A percentile compares a stretch with the other conserved stretches of the same genome.
These are phyloP conservation scores for Esteya vermicola DNA, from an alignment of 2,329 filamentous ascomycete genomes.

Conservation along the genomic window DNA sequence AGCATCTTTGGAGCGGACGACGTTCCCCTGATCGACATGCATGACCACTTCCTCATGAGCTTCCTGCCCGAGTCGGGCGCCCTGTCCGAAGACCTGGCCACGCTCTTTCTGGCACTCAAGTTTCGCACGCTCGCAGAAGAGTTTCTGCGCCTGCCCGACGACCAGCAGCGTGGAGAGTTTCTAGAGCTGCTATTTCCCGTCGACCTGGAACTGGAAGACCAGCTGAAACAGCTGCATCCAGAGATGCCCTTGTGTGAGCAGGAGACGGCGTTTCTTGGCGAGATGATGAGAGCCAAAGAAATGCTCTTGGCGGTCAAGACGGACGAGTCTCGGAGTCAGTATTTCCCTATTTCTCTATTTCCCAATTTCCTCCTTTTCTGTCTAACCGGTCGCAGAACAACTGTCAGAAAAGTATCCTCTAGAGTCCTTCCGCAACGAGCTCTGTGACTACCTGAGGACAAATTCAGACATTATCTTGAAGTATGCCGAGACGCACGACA, in stretches of 20 bases:
- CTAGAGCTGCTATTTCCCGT: constrained; percentile 41
- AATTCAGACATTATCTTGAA: constrained; percentile 18
- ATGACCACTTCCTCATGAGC: constrained; percentile 30
- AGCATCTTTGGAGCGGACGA: constrained; percentile 24
- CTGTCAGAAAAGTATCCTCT: constrained; percentile 24
- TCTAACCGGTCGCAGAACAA: constrained; percentile 3
- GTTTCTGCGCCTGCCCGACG: constrained; percentile 5
- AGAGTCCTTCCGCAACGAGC: constrained; percentile 20
- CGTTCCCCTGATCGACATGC: constrained; percentile 25
- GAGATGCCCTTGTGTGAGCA: constrained; percentile 15
- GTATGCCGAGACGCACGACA: constrained; percentile 23
- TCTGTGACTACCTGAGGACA: constrained; percentile 17
- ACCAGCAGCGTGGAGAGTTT: constrained; percentile 12
- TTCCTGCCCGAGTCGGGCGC: constrained; percentile 24
- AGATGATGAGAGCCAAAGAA: constrained; percentile 18
- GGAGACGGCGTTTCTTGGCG: constrained; percentile 8
- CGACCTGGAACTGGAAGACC: constrained; percentile 42
- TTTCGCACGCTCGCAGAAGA: constrained; percentile 15
- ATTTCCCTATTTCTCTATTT: not conserved
- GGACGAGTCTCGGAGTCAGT: constrained; percentile 22
- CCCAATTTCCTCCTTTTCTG: not conserved
- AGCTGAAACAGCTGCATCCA: constrained; percentile 21
- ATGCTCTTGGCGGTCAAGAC: constrained; percentile 37
- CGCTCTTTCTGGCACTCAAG: constrained; percentile 31
- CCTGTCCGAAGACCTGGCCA: constrained; percentile 25